Evolutionary conservation across 257 asterid genomes (phyloP), one percentile per base, ranked within the genome.

Genomic region (Ocimum tenuiflorum): DNA sequence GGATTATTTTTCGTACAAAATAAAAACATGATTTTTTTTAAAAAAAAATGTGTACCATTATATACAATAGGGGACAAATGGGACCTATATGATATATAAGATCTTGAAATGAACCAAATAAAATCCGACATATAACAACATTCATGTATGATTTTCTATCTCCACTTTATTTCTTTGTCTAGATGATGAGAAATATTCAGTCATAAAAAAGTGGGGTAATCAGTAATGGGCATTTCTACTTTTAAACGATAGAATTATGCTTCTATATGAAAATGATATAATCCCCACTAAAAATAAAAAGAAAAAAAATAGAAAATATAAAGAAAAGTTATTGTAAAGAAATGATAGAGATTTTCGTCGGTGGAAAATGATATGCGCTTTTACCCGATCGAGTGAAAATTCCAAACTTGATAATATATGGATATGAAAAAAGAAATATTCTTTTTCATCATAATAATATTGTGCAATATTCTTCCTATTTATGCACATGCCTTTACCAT

Each of bases 281-380:
- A n/a, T n/a, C n/a, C n/a, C n/a, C n/a, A 15, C 51, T 1, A 1
- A 46, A 4, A 11, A 11, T 39, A 2, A 39, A 33, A n/a, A 51
- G n/a, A 36, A 62, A 48, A 68, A 72, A n/a, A n/a, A n/a, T n/a
- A n/a, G n/a, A n/a, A n/a, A n/a, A n/a, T n/a, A n/a, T n/a, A n/a
- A n/a, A n/a, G n/a, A n/a, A n/a, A n/a, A n/a, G n/a, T n/a, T 69
- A 46, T 46, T 29, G 36, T 27, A 35, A 39, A 69, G 46, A 31
- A 65, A 75, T 35, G 70, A 70, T 69, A 60, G 56, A 63, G 41
- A 56, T 36, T 55, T 52, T 71, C 51, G 77, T 76, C 77, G 71
- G 71, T 76, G 81, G 45, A 41, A 53, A 39, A 43, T 74, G 71
- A 62, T 63, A 49, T 38, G 57, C 47, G 29, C 19, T 38, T 68